phyloP scores from a whole-genome alignment of 2,329 filamentous ascomycete genomes.

The Colletotrichum zoysiae region DNA sequence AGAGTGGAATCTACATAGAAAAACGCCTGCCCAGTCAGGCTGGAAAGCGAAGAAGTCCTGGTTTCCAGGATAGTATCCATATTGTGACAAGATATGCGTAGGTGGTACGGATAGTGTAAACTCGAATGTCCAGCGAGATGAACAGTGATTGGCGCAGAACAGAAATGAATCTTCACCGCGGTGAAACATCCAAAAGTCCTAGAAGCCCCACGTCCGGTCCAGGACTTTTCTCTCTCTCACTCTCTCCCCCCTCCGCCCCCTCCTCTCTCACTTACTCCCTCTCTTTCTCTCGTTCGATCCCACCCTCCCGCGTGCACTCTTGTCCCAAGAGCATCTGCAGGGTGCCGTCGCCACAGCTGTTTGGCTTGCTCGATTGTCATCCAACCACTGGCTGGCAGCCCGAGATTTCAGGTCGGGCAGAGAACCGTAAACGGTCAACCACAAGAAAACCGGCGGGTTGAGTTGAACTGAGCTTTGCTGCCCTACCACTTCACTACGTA shows the following conservation, averaged over 20 bases:
- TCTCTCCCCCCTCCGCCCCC: not conserved
- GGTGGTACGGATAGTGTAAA: not conserved
- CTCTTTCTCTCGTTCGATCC: not conserved
- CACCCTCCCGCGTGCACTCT: not conserved
- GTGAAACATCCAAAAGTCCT: constrained; percentile 40
- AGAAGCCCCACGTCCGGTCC: constrained; percentile 35
- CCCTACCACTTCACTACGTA: not conserved
- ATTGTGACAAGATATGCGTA: constrained; percentile 1
- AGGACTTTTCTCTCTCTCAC: constrained; percentile 25
- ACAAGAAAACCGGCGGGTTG: not conserved
- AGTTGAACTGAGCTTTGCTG: constrained; percentile 8
- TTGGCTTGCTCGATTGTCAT: constrained; percentile 10
- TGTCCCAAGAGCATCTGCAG: constrained; percentile 9
- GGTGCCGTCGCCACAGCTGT: constrained; percentile 21
- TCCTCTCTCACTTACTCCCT: not conserved
- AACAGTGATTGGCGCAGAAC: constrained; percentile 31
- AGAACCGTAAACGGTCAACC: not conserved
- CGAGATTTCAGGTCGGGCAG: not conserved
- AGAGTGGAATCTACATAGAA: constrained; percentile 5
- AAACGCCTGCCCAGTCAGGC: constrained; percentile 12
- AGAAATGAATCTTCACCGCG: constrained; percentile 32
- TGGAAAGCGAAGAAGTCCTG: not conserved
- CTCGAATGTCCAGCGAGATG: not conserved
- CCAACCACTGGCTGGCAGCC: constrained; percentile 6
- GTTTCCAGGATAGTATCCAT: not conserved